phyloP scores from a whole-genome alignment of 2,329 filamentous ascomycete genomes.

The Teratosphaeria nubilosa region DNA sequence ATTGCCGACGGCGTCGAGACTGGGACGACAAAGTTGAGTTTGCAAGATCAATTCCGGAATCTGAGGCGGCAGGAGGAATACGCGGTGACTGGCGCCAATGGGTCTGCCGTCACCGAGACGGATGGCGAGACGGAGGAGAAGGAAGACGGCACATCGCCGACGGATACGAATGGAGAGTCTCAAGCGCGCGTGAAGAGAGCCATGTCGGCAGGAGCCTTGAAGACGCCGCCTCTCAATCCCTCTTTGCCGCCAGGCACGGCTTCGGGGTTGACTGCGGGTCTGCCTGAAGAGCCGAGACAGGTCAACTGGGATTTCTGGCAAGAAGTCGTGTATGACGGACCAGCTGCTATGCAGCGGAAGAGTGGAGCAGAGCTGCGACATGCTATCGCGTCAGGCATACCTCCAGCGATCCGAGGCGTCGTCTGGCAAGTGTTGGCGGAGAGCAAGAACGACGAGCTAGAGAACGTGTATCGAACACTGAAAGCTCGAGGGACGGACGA shows the following conservation, averaged over 20 bases:
- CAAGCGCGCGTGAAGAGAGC: constrained; percentile 16
- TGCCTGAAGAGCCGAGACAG: constrained; percentile 58
- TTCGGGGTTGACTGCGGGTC: constrained; percentile 67
- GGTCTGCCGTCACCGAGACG: constrained; percentile 7
- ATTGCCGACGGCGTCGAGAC: constrained; percentile 20
- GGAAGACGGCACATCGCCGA: constrained; percentile 25
- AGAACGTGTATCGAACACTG: constrained; percentile 75
- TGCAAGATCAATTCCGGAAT: constrained; percentile 38
- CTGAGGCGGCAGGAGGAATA: constrained; percentile 37
- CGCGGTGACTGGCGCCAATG: constrained; percentile 13
- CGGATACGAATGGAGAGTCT: constrained; percentile 12
- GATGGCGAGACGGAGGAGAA: constrained; percentile 10
- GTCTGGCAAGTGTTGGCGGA: constrained; percentile 97
- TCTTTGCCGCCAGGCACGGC: constrained; percentile 76
- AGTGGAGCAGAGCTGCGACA: constrained; percentile 82
- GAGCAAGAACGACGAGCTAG: constrained; percentile 86
- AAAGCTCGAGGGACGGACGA: constrained; percentile 64
- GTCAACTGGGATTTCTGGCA: constrained; percentile 99
- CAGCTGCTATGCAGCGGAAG: constrained; percentile 74
- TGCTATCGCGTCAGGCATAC: constrained; percentile 88
- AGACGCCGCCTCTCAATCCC: constrained; percentile 57
- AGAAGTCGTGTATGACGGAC: constrained; percentile 86
- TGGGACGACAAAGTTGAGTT: constrained; percentile 27
- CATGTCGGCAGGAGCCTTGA: constrained; percentile 15
- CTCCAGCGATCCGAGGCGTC: constrained; percentile 89